Evolutionary conservation across 202 grass and related monocot genomes (phyloP), one percentile per base, ranked within the genome.

Genomic region (Elaeis oleifera): DNA sequence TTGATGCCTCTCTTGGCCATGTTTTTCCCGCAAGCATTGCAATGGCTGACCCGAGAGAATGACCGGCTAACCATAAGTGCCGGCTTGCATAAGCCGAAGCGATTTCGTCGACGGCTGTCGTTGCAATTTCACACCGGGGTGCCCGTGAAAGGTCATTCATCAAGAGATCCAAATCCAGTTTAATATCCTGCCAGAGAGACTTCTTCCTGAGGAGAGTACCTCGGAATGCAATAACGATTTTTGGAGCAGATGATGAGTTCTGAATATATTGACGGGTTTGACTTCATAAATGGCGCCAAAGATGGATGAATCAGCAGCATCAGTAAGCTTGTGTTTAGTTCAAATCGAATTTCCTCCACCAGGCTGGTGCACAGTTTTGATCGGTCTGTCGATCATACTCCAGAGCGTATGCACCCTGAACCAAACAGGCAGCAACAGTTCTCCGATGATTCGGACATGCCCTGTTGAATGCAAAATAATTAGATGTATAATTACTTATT

Each of bases 41-140:
- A 28, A 95, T 84, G 56, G 85, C 63, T 17, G 90, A 76, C 4
- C 83, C 85, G 51, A 90, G 60, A 39, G 85, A 95, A 70, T 95
- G 85, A 61, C 83, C 90, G 1, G 77, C 80, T 32, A 95, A 50
- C 90, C 85, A 95, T 13, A 87, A 70, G 31, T 55, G 53, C 26
- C 53, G 11, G 6, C 72, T 4, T 7, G 56, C 71, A 0, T 54
- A 49, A 44, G 50, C 27, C 2, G 36, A 29, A 31, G 74, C 56
- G 16, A 79, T 64, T 56, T 54, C 53, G 39, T 55, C 58, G 27
- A 86, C 64, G 71, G 85, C 58, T 49, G 77, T 32, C 64, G 74
- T 86, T 3, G 77, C 85, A 7, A 20, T 23, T 15, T 4, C 16
- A 60, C 74, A 82, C 31, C 85, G 74, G 29, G 80, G 74, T 63